These are phyloP conservation scores for Aspergillus incahuasiensis DNA, from an alignment of 495 filamentous ascomycete species.

Conservation along the genomic window DNA sequence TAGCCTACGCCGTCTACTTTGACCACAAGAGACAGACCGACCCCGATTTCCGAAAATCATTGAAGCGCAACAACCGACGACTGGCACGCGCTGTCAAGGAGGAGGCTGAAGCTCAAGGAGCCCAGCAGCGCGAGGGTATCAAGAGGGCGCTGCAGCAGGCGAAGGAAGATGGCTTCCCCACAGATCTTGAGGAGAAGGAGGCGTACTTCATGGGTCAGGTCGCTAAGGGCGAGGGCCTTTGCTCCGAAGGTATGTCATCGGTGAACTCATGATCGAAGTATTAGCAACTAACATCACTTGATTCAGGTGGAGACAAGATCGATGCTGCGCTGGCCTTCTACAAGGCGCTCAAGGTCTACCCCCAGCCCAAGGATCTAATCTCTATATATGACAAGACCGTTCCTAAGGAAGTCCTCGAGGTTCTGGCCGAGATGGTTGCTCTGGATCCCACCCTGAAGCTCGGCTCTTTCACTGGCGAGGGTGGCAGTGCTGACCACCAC, in stretches of 20 bases:
- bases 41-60: constrained; percentile 75
- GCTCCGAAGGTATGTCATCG: constrained; percentile 56
- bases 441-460: constrained; percentile 71
- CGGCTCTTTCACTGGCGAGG: constrained; percentile 43
- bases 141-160: constrained; percentile 67
- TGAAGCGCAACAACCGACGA: constrained; percentile 77
- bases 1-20: constrained; percentile 85
- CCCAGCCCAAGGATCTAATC: constrained; percentile 86
- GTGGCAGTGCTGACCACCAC: constrained; percentile 33
- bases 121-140: constrained; percentile 67
- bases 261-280: neutral
- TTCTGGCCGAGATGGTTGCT: constrained; percentile 97
- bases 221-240: constrained; percentile 74
- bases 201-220: constrained; percentile 94
- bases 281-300: constrained; percentile 17
- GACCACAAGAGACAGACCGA: constrained; percentile 88
- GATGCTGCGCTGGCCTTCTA: constrained; percentile 94
- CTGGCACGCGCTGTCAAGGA: constrained; percentile 73
- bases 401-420: constrained; percentile 87
- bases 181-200: constrained; percentile 85
- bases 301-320: constrained; percentile 61
- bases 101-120: constrained; percentile 61
- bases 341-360: constrained; percentile 97
- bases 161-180: constrained; percentile 86
- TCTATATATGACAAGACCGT: constrained; percentile 97